A percentile compares a stretch with the other conserved stretches of the same genome.
These are phyloP conservation scores for Amorphotheca resinae DNA, from an alignment of 495 filamentous ascomycete genomes.

Conservation along the genomic window DNA sequence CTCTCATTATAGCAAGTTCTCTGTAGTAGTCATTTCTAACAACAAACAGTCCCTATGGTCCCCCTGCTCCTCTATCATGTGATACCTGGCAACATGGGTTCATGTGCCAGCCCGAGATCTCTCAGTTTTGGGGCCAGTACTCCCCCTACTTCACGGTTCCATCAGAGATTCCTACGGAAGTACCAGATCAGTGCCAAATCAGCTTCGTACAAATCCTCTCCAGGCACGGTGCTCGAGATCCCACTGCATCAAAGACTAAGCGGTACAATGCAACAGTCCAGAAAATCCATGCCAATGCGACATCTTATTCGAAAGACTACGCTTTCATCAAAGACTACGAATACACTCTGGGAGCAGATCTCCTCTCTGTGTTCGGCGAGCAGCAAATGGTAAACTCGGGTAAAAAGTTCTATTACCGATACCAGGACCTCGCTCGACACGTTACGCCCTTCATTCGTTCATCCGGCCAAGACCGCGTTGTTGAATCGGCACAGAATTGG, in stretches of 20 bases:
- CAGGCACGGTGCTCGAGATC: conserved; percentile 74
- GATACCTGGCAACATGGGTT: conserved; percentile 50
- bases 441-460: conserved; percentile 58
- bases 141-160: conserved; percentile 67
- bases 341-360: conserved; percentile 62
- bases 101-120: conserved; percentile 43
- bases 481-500: conserved; percentile 61
- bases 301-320: conserved; percentile 41
- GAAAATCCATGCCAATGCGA: conserved; percentile 49
- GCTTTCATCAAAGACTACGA: conserved; percentile 55
- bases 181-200: conserved; percentile 53
- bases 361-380: conserved; percentile 61
- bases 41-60: conserved; percentile 1
- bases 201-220: conserved; percentile 71
- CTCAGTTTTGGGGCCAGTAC: conserved; percentile 78
- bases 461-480: conserved; percentile 56
- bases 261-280: conserved; percentile 43
- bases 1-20: neutral
- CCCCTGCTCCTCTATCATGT: conserved; percentile 27
- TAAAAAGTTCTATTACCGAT: conserved; percentile 57
- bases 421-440: conserved; percentile 40
- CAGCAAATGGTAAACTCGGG: conserved; percentile 66
- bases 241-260: conserved; percentile 48
- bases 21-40: too few species aligned
- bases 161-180: conserved; percentile 40